Evolutionary conservation across 1,284 basidiomycete genomes (phyloP), one percentile per base, ranked within the genome.

Genomic region (Phellopilus nigrolimitatus): DNA sequence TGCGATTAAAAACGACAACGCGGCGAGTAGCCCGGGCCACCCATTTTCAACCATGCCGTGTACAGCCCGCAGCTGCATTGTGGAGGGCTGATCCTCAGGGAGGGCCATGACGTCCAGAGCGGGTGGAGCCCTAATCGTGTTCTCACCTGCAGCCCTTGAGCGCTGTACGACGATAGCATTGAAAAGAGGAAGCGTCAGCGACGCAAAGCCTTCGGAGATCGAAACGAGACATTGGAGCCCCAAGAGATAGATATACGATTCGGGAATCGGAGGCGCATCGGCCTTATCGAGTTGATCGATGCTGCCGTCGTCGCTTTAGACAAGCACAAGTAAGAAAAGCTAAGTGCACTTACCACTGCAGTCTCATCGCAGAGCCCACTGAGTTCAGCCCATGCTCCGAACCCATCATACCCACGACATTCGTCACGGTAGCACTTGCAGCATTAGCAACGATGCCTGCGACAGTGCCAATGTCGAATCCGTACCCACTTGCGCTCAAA

Each of bases 271-370:
- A 0, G 97, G 97, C 0, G 95, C 84, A 61, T 99, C 97, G 0
- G 91, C 85, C 68, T 99, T 97, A 71, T 97, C 94, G 13, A 95
- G 80, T 65, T 97, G 94, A 63, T 97, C 94, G 60, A 97, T 95
- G 63, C 93, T 95, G 58, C 19, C 36, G 25, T 25, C 28, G 36
- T 25, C 36, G 27, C 38, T 48, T 53, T 4, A 36, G 53, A 12
- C 37, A 13, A 43, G 17, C 17, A 3, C 46, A 40, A 52, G 17
- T 48, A 45, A 13, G 37, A 50, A 7, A 54, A 55, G 49, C 17
- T 3, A 37, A 39, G 3, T 61, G 36, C 24, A 22, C 81, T 52
- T 59, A 91, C 85, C 90, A 90, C 64, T 91, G 89, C 27, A 94
- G 66, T 65, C 92, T 94, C 84, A 93, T 88, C 0, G 82, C 74